Evolutionary conservation across 331 rosid genomes (phyloP).

Genomic region (Cydonia oblonga): DNA sequence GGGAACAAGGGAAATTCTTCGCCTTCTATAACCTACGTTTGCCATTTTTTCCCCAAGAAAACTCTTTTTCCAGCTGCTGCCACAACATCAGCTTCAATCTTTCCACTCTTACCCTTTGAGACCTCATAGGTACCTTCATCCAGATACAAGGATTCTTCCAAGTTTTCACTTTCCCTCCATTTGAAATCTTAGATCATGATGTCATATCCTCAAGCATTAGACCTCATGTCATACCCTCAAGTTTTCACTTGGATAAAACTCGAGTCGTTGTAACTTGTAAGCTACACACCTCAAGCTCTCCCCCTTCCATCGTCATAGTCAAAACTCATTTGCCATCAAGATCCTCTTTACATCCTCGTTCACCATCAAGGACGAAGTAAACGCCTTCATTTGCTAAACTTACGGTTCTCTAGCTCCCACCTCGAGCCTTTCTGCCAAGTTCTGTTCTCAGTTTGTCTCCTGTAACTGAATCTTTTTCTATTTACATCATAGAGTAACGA

Average conservation of each 20-base stretch:
- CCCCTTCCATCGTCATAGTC: background rate
- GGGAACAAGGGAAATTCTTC: too few species aligned
- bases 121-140: background rate
- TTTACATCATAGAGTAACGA: too few species aligned
- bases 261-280: background rate
- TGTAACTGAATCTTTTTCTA: too few species aligned
- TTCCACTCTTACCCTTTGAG: too few species aligned
- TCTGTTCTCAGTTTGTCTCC: background rate
- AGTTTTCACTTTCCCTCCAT: background rate
- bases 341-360: background rate
- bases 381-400: background rate
- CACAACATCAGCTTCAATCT: too few species aligned
- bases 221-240: background rate
- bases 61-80: too few species aligned
- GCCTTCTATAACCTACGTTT: too few species aligned
- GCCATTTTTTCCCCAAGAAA: too few species aligned
- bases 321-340: background rate
- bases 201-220: background rate
- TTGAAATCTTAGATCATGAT: background rate
- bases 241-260: background rate
- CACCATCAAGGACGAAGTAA: background rate
- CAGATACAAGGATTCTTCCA: background rate
- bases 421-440: background rate
- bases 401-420: background rate
- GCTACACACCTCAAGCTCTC: background rate